A percentile compares a stretch with the other conserved stretches of the same genome.
Evolutionary conservation across 306 rosid species (phyloP).

Genomic region (Pachyrhizus erosus): DNA sequence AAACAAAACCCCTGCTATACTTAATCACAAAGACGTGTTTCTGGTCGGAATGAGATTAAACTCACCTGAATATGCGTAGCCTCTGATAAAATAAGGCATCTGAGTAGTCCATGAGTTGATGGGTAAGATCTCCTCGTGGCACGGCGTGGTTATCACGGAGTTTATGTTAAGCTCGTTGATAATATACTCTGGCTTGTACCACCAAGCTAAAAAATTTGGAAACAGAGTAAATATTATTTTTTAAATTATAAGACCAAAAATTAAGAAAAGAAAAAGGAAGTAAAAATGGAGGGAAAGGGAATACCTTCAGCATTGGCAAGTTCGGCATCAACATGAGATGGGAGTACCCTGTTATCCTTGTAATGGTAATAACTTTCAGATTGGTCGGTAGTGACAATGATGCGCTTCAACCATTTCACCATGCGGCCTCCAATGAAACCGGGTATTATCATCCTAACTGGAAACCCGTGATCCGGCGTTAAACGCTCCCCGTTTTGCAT

Average conservation of each 20-base stretch:
- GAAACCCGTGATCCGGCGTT: conserved; percentile 85
- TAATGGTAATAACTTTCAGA: conserved; percentile 68
- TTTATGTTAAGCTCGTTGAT: conserved; percentile 82
- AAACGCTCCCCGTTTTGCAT: conserved; percentile 79
- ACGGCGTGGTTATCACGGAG: conserved; percentile 85
- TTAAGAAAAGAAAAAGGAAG: neutral
- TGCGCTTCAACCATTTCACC: conserved; percentile 90
- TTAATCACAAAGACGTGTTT: neutral
- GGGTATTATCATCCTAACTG: conserved; percentile 73
- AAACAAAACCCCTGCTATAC: no score
- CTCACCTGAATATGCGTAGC: conserved; percentile 89
- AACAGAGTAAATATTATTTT: neutral
- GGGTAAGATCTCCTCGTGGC: conserved; percentile 76
- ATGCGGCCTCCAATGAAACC: conserved; percentile 84
- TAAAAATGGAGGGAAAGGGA: no score
- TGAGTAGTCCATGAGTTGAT: conserved; percentile 75
- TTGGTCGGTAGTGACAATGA: conserved; percentile 66
- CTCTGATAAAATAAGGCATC: conserved; percentile 64
- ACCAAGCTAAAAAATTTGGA: conserved; percentile 60
- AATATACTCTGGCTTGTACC: conserved; percentile 85
- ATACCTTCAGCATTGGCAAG: conserved; percentile 78
- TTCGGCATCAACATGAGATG: conserved; percentile 78
- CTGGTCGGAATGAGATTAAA: neutral
- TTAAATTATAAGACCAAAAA: no score
- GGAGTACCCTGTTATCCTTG: conserved; percentile 75